phyloP scores from a whole-genome alignment of 2,329 filamentous ascomycete genomes.

The Taxawa tesnikishii region DNA sequence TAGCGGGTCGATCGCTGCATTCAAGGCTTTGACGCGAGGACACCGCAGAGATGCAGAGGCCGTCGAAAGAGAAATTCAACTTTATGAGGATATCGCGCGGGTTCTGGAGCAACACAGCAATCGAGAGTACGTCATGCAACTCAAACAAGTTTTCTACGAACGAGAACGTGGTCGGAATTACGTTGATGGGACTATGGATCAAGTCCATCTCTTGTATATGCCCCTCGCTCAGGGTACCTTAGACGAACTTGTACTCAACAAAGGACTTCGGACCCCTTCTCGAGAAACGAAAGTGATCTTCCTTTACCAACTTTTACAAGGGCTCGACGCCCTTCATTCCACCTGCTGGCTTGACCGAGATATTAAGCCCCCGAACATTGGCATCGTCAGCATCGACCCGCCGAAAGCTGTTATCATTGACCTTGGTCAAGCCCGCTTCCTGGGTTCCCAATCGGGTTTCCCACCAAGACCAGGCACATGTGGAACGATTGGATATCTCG shows the following conservation, averaged over 20 bases:
- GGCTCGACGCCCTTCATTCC: neutral
- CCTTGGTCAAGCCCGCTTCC: neutral
- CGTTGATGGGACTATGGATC: neutral
- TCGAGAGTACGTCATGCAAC: neutral
- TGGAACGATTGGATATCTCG: neutral
- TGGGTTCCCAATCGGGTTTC: neutral
- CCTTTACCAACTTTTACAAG: neutral
- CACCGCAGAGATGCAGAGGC: neutral
- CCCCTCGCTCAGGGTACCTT: neutral
- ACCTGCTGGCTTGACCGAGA: neutral
- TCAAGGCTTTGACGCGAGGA: neutral
- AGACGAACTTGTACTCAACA: neutral
- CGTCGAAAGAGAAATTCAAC: neutral
- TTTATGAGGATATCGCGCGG: neutral
- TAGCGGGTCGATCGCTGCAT: neutral
- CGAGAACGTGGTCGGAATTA: neutral
- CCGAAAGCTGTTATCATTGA: slow-evolving; percentile 1
- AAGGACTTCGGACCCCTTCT: neutral
- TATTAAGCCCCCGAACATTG: neutral
- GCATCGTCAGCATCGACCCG: neutral
- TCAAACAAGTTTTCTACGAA: neutral
- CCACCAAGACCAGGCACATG: neutral
- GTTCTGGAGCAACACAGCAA: neutral
- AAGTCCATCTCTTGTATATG: neutral
- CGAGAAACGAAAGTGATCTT: neutral